Base-by-base conservation (phyloP, 805 yeast species). In the Sugiyamaella mastotermitis region DNA sequence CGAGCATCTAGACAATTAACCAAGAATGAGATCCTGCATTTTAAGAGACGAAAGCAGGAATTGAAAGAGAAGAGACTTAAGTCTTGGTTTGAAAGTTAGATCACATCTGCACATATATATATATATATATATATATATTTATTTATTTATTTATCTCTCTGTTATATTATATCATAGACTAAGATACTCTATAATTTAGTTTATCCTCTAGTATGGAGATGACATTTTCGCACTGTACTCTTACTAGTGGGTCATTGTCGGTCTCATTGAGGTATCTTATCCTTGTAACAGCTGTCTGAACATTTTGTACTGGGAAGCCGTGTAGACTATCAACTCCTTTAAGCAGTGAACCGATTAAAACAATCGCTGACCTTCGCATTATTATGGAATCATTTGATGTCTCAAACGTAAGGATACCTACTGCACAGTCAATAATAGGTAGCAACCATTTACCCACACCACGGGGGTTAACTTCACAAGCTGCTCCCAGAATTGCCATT, bases 401-500 rank as follows among this genome's bases (percentile, higher is more conserved):
- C 68, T 95, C 71, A 67, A 73, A 50, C 56, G 71, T 78, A 36
- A 92, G 56, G 0, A 90, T 71, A 5, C 95, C 95, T 22, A 83
- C 56, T 0, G 84, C 76, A 53, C 94, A 78, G 52, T 87, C 96
- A 31, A 84, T 59, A 6, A 80, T 69, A 35, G 79, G 82, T 1
- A 57, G 54, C 8, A 86, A 59, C 41, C 67, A 62, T 6, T 18
- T 11, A 0, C 64, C 28, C 1, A 85, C 50, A 0, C 81, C 83
- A 4, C 60, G 37, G 1, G 87, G 79, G 42, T 77, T 76, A 1
- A 63, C 62, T 45, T 74, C 73, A 50, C 87, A 73, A 25, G 82
- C 64, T 4, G 72, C 62, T 20, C 97, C 95, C n/a, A 90, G 56
- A 10, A 92, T 58, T 0, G 96, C 83, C 76, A 88, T 72, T 0